Evolutionary conservation across 2,329 filamentous ascomycete species (phyloP).

Genomic region (Apiospora sp.): DNA sequence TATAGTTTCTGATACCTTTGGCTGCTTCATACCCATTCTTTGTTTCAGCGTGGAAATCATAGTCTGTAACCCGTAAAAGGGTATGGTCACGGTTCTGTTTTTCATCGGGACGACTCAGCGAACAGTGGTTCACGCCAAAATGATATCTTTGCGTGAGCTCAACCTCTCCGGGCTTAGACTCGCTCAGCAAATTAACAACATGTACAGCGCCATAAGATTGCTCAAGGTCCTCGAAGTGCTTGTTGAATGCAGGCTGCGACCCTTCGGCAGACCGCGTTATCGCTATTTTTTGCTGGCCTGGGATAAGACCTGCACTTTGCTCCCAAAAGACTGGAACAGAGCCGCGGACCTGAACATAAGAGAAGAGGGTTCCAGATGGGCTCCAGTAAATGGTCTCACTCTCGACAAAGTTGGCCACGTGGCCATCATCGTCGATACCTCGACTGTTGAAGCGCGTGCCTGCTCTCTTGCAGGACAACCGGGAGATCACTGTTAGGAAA

Average conservation of each 20-base stretch:
- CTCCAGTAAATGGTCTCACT: conserved; percentile 93
- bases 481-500: conserved; percentile 86
- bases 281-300: conserved; percentile 92
- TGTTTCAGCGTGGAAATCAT: conserved; percentile 96
- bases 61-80: conserved; percentile 83
- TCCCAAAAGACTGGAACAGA: conserved; percentile 99
- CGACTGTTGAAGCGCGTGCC: conserved; percentile 97
- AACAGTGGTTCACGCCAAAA: conserved; percentile 77
- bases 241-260: conserved; percentile 93
- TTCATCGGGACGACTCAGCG: conserved; percentile 68
- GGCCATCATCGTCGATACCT: conserved; percentile 96
- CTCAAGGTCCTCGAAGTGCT: conserved; percentile 89
- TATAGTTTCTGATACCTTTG: conserved; percentile 80
- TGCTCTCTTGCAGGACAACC: conserved; percentile 87
- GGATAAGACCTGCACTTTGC: conserved; percentile 85
- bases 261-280: conserved; percentile 89
- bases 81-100: conserved; percentile 71
- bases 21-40: conserved; percentile 91
- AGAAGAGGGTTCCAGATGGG: conserved; percentile 80
- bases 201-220: conserved; percentile 89
- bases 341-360: conserved; percentile 90
- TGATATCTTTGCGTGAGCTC: conserved; percentile 84
- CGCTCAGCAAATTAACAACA: conserved; percentile 92
- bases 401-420: conserved; percentile 99
- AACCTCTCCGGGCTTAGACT: conserved; percentile 83